Evolutionary conservation across 257 asterid species (phyloP).

Genomic region (Verbena officinalis): DNA sequence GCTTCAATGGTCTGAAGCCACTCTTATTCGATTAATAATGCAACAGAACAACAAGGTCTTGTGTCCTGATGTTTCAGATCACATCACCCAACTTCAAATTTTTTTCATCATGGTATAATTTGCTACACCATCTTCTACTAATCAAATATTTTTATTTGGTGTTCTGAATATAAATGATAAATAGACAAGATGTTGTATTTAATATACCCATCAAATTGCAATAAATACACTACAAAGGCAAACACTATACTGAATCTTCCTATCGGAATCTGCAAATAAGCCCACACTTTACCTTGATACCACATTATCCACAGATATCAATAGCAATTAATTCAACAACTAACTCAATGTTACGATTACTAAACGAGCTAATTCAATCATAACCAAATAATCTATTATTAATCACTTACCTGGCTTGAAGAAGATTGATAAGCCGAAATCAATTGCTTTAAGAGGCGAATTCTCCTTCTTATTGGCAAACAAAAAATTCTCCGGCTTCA

Average conservation of each 20-base stretch:
- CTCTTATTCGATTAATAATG: background rate
- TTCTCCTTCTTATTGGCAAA: slow-evolving; percentile 91
- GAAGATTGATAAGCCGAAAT: slow-evolving; percentile 89
- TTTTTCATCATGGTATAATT: slow-evolving; percentile 5
- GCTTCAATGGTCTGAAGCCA: slow-evolving; percentile 20
- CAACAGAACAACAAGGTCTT: background rate
- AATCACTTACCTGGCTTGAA: slow-evolving; percentile 79
- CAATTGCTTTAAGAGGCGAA: slow-evolving; percentile 96
- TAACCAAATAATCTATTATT: background rate
- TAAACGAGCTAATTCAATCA: background rate
- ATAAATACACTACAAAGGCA: slow-evolving; percentile 9
- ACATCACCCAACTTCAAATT: slow-evolving; percentile 7
- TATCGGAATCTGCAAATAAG: slow-evolving; percentile 17
- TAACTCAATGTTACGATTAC: background rate
- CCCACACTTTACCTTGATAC: background rate
- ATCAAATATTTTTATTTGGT: background rate
- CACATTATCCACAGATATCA: slow-evolving; percentile 11
- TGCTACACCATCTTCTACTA: background rate
- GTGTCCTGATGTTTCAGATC: background rate
- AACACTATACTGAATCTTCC: slow-evolving; percentile 10
- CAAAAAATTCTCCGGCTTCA: slow-evolving; percentile 89
- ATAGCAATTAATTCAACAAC: slow-evolving; percentile 9
- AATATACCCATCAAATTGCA: slow-evolving; percentile 6
- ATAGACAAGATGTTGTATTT: slow-evolving; percentile 19
- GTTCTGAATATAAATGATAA: slow-evolving; percentile 2